Percentiles rank a stretch among this genome's conserved stretches.
These are phyloP conservation scores for Protomyces inundatus DNA, from an alignment of 1,139 yeast species.

Conservation along the genomic window DNA sequence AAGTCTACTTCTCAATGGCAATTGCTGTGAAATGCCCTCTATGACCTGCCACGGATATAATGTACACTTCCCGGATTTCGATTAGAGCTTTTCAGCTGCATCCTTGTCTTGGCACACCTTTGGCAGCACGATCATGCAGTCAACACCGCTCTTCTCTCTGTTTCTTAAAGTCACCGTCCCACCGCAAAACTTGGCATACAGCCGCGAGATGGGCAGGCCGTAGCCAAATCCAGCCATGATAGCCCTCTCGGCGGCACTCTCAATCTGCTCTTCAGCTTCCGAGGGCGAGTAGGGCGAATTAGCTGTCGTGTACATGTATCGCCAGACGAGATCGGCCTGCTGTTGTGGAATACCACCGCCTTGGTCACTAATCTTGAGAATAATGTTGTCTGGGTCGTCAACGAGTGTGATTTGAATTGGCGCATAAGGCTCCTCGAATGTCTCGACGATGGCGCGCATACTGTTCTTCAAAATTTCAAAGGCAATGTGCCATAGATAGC, in stretches of 20 bases:
- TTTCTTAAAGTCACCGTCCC: slow-evolving; percentile 82
- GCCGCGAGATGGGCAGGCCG: slow-evolving; percentile 78
- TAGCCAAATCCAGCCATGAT: slow-evolving; percentile 64
- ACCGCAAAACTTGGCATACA: slow-evolving; percentile 85
- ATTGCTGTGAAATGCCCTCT: too few species aligned
- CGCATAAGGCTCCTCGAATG: slow-evolving; percentile 58
- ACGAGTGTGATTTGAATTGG: slow-evolving; percentile 82
- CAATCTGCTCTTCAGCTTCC: slow-evolving; percentile 11
- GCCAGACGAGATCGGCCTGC: slow-evolving; percentile 82
- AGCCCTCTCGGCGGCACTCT: slow-evolving; percentile 19
- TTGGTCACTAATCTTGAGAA: slow-evolving; percentile 83
- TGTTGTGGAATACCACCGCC: slow-evolving; percentile 91
- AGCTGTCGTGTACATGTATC: slow-evolving; percentile 84
- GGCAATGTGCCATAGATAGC: slow-evolving; percentile 80
- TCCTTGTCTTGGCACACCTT: slow-evolving; percentile 45
- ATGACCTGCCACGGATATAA: too few species aligned
- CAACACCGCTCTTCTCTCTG: slow-evolving; percentile 95
- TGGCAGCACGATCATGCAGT: slow-evolving; percentile 70
- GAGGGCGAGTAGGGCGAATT: slow-evolving; percentile 33
- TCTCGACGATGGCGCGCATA: slow-evolving; percentile 79
- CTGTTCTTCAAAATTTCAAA: slow-evolving; percentile 82
- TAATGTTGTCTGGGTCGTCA: slow-evolving; percentile 87
- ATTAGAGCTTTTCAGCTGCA: not conserved
- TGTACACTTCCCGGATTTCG: too few species aligned
- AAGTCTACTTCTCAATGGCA: too few species aligned